Conservation (phyloP, 176 grass and related monocot genomes). For the Avena atlantica region DNA sequence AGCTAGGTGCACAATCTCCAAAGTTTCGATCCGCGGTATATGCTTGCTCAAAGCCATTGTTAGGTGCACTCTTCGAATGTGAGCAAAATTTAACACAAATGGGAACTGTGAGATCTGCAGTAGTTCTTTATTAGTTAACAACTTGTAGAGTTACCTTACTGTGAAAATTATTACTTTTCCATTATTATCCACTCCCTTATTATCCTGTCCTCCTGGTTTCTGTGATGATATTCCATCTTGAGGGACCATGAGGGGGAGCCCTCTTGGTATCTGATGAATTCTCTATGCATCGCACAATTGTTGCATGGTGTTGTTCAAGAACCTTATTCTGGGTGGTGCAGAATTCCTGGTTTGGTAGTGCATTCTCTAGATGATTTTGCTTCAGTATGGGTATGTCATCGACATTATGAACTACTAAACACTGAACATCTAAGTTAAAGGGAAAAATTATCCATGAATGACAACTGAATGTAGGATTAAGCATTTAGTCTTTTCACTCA, state of each 20-base stretch:
- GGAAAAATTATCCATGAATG: background rate
- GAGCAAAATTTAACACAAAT: slow-evolving; percentile 3
- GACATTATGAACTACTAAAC: background rate
- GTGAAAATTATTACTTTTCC: background rate
- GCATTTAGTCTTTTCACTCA: no score
- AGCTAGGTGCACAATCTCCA: background rate
- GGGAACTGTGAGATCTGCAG: background rate
- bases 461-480: background rate
- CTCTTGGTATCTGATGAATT: no score
- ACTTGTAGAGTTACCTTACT: background rate
- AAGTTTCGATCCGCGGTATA: background rate
- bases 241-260: no score
- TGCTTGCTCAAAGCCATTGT: background rate
- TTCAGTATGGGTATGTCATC: background rate
- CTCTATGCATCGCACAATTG: no score
- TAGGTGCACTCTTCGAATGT: slow-evolving; percentile 3
- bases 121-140: background rate
- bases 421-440: background rate
- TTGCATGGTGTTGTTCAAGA: background rate
- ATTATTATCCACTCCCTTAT: no score
- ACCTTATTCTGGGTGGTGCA: background rate
- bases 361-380: background rate
- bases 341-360: background rate
- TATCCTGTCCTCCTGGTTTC: no score
- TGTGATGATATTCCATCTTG: no score